Conservation (phyloP, 768 basidiomycete species). For the Inosperma sp. region DNA sequence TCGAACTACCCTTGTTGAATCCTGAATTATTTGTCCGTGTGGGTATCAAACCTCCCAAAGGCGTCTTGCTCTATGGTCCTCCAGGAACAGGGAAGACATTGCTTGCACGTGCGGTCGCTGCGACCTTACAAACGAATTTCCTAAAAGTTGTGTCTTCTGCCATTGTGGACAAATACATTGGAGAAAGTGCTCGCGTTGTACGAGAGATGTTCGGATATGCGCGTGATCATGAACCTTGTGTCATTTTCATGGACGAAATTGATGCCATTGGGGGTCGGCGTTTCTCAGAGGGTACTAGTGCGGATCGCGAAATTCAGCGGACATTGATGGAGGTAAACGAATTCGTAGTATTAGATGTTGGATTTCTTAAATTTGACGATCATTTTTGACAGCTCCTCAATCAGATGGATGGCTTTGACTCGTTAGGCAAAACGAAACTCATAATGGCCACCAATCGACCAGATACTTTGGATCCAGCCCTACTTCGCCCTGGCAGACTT, state of each 20-base stretch:
- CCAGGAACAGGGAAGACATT: conserved; percentile 97
- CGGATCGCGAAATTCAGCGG: conserved; percentile 97
- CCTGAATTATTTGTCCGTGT: conserved; percentile 95
- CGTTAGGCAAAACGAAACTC: conserved; percentile 89
- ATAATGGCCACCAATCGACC: conserved; percentile 99
- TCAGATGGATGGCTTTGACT: conserved; percentile 99
- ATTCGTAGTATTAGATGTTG: not conserved
- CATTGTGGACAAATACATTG: conserved; percentile 98
- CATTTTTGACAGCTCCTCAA: conserved; percentile 68
- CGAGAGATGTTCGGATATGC: conserved; percentile 99
- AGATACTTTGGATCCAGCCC: conserved; percentile 94
- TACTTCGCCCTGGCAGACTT: conserved; percentile 91
- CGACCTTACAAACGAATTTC: conserved; percentile 92
- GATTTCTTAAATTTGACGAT: not conserved
- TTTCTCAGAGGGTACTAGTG: conserved; percentile 92
- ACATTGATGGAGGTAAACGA: conserved; percentile 87
- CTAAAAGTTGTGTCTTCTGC: conserved; percentile 98
- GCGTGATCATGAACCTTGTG: conserved; percentile 94
- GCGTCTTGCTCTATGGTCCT: conserved; percentile 92
- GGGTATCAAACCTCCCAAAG: conserved; percentile 94
- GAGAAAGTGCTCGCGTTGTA: conserved; percentile 92
- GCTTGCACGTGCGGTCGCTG: conserved; percentile 92
- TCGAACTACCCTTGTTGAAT: conserved; percentile 90
- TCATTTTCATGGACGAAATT: conserved; percentile 98
- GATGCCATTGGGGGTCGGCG: conserved; percentile 92